Evolutionary conservation across 441 rosid genomes (phyloP).

Genomic region (Populus hybrid): DNA sequence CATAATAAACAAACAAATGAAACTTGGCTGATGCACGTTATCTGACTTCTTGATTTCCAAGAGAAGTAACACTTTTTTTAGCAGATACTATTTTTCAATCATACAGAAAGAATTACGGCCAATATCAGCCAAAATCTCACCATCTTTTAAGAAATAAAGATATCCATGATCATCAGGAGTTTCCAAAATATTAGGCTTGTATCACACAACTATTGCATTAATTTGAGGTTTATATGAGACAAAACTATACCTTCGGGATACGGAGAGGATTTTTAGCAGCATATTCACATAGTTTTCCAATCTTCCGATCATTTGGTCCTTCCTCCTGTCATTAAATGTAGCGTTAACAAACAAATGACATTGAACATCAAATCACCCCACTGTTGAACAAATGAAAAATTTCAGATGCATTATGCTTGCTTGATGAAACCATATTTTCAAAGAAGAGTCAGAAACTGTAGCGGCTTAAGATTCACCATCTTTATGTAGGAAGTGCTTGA

Average conservation of each 20-base stretch:
- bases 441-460: conserved; percentile 3
- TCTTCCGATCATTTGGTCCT: conserved; percentile 86
- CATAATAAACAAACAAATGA: conserved; percentile 1
- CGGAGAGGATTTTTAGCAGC: conserved; percentile 86
- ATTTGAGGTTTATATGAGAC: not conserved
- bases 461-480: not conserved
- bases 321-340: conserved; percentile 57
- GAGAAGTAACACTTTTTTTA: not conserved
- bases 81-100: not conserved
- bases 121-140: not conserved
- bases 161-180: not conserved
- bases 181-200: not conserved
- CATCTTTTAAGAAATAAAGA: not conserved
- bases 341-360: conserved; percentile 10
- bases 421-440: not conserved
- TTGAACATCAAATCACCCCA: not conserved
- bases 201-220: conserved; percentile 2
- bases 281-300: conserved; percentile 90
- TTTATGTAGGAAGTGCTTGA: not conserved
- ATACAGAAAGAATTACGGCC: not conserved
- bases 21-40: not conserved
- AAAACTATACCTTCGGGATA: conserved; percentile 73
- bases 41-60: conserved; percentile 8
- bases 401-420: not conserved
- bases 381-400: not conserved